A percentile compares a stretch with the other conserved stretches of the same genome.
Conservation (phyloP, 345 rosid species). For the Passiflora organensis region DNA sequence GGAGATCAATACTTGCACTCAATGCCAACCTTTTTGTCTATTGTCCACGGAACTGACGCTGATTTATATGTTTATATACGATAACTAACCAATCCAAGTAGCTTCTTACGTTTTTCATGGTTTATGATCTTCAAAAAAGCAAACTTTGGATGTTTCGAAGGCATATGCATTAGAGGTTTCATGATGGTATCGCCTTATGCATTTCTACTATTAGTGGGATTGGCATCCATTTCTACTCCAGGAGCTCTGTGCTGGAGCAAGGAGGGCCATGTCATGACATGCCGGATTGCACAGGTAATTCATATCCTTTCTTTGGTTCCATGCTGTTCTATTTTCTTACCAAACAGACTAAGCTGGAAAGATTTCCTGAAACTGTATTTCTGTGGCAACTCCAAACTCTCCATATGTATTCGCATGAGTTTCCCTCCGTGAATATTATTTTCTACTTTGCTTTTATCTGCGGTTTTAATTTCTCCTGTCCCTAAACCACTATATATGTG, state of each 20-base stretch:
- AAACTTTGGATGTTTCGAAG: conserved; percentile 13
- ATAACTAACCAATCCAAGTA: conserved; percentile 6
- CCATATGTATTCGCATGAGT: too few species aligned
- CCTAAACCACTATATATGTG: too few species aligned
- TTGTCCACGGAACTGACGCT: conserved; percentile 3
- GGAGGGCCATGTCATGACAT: conserved; percentile 85
- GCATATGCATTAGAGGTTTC: neutral
- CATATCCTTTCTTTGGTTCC: neutral
- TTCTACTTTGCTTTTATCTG: too few species aligned
- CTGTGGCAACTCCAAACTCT: neutral
- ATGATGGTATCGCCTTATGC: conserved; percentile 15
- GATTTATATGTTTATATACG: conserved; percentile 1
- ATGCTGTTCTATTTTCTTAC: neutral
- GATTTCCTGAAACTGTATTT: neutral
- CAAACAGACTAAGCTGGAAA: neutral
- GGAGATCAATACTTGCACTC: conserved; percentile 55
- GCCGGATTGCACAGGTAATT: conserved; percentile 80
- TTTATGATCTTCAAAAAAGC: conserved; percentile 5
- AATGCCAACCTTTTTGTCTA: conserved; percentile 27
- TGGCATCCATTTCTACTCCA: conserved; percentile 34
- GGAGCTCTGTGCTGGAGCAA: conserved; percentile 72
- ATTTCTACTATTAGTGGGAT: conserved; percentile 22
- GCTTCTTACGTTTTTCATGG: conserved; percentile 10
- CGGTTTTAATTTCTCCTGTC: too few species aligned
- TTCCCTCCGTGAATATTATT: too few species aligned